Evolutionary conservation across 768 basidiomycete genomes (phyloP), one percentile per base, ranked within the genome.

Genomic region (Lentinula lateritia): DNA sequence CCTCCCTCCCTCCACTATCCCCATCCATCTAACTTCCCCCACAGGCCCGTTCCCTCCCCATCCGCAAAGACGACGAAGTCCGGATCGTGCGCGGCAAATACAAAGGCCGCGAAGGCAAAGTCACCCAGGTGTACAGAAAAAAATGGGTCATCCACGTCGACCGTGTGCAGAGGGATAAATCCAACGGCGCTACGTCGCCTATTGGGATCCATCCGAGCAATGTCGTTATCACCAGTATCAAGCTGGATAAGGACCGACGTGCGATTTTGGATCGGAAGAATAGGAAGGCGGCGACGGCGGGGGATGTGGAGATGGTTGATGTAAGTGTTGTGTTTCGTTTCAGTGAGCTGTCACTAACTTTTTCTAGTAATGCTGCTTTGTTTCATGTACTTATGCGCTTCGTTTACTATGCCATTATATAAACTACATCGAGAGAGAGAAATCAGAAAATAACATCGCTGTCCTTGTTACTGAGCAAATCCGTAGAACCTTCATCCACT

Each of bases 111-210:
- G 96, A 99, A 83, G 96, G 96, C 71, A 98, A 98, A 81, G 88
- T 99, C 65, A 93, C 92, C 63, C 90, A 95, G 78, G 95, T 98
- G 66, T 96, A 95, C 85, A 91, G 95, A 75, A 96, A 96, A 88
- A 95, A 96, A 77, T 98, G 93, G 92, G 93, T 98, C 60, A 90
- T 99, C 76, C 90, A 98, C 78, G 92, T 99, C 72, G 96, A 99
- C 78, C 93, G 96, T 73, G 94, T 99, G 60, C 89, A 91, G 76
- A 87, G 94, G 67, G 96, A 99, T 82, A 98, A 98, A 79, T 93
- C 93, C 66, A 97, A 96, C 73, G 96, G 97, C 66, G 89, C 95
- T 63, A 87, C 94, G 60, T 86, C 90, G 62, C 92, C 92, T 70
- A 95, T 99, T 69, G 94, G 95, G 67, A 87, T 99, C 69, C 90